Base-by-base conservation (phyloP, 768 basidiomycete genomes). In the Suillus tomentosus region DNA sequence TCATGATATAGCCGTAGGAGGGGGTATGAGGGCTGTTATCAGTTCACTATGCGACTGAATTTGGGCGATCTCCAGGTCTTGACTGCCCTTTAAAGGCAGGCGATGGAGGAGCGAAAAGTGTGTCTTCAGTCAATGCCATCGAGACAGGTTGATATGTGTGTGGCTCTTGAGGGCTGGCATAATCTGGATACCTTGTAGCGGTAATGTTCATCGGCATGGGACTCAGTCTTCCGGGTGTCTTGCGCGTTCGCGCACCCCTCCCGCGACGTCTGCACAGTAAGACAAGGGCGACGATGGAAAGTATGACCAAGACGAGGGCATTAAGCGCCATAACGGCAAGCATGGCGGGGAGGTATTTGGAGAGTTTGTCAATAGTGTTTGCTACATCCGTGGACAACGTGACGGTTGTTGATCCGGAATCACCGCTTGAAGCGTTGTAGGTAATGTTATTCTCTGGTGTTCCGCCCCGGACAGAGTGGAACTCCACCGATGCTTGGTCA, bases 241-340 rank as follows among this genome's bases (percentile, higher is more conserved):
- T 79, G 55, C 80, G 76, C 36, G 68, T 64, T 51, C 80, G 77
- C 27, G 68, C 65, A 34, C 73, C 76, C 65, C 74, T 78, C 61
- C 80, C 74, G 63, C 76, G 72, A 73, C 82, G 81, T 70, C 81
- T 84, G 77, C 81, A 87, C 68, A 87, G 77, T 47, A 82, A 78
- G 57, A 85, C 69, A 59, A 85, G 74, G 67, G 84, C 90, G 8
- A 82, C 80, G 42, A 85, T 73, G 65, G 80, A 73, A 63, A 92
- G 81, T 36, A 82, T 75, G 62, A 91, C 73, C 64, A 94, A 74
- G 61, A 91, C 81, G 34, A 92, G 76, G 7, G 91, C 88, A 70
- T 95, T 95, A 68, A 94, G 80, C 42, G 87, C 92, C 70, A 93
- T 85, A 64, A 94, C 76, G 34, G 81, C 92, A 59, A 94, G 80